Conservation (phyloP, 805 yeast genomes). For the Deakozyma indianensis region DNA sequence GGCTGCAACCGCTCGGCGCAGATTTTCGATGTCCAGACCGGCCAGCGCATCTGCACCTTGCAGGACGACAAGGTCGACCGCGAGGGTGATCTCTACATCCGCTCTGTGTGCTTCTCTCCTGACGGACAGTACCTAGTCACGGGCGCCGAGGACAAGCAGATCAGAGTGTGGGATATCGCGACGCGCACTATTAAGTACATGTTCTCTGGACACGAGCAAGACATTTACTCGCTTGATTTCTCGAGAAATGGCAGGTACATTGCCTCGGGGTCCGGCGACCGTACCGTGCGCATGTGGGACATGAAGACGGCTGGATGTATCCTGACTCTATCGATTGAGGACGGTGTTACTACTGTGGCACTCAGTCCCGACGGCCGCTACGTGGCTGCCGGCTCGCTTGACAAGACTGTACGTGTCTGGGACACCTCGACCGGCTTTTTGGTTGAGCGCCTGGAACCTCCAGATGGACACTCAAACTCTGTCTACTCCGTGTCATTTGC, state of each 20-base stretch:
- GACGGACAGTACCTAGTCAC: conserved; percentile 89
- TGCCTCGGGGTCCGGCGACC: conserved; percentile 92
- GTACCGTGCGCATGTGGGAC: conserved; percentile 95
- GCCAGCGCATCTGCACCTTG: conserved; percentile 74
- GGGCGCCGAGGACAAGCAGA: conserved; percentile 64
- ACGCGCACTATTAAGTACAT: conserved; percentile 75
- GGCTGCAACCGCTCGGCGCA: conserved; percentile 96
- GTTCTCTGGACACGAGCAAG: conserved; percentile 88
- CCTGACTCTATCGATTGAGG: conserved; percentile 80
- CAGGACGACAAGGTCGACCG: conserved; percentile 66
- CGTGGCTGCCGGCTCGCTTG: conserved; percentile 94
- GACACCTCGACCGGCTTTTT: conserved; percentile 84
- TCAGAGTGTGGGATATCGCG: conserved; percentile 90
- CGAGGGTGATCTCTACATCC: conserved; percentile 74
- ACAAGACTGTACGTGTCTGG: conserved; percentile 93
- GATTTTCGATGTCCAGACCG: conserved; percentile 83
- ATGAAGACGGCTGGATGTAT: conserved; percentile 79
- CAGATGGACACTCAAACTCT: conserved; percentile 92
- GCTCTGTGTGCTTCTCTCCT: conserved; percentile 94
- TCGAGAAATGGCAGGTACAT: conserved; percentile 88
- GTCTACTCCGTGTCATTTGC: conserved; percentile 92
- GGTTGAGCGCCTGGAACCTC: conserved; percentile 84
- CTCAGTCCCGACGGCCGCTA: conserved; percentile 88
- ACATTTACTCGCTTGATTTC: conserved; percentile 87
- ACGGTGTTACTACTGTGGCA: conserved; percentile 96